These are phyloP conservation scores for Ceratobasidium theobromae DNA, from an alignment of 1,284 basidiomycete genomes.

Conservation along the genomic window DNA sequence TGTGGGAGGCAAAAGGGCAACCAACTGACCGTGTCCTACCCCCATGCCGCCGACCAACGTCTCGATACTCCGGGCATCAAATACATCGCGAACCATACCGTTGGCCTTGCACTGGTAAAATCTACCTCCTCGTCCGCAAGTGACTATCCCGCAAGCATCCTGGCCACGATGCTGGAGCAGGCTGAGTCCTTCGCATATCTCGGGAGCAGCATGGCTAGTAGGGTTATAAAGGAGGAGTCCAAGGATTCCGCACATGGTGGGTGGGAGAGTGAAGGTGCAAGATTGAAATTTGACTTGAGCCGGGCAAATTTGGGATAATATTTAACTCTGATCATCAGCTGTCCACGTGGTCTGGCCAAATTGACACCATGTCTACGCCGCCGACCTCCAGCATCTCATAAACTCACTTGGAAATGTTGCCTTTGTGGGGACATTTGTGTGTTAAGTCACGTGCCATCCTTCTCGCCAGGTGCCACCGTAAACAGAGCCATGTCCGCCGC, in stretches of 20 bases:
- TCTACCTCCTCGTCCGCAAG: conserved; percentile 91
- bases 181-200: conserved; percentile 89
- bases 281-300: conserved; percentile 23
- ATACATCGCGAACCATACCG: conserved; percentile 99
- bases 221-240: conserved; percentile 82
- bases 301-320: conserved; percentile 4
- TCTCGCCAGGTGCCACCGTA: no score
- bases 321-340: background rate
- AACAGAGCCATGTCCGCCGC: conserved; percentile 23
- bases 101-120: conserved; percentile 99
- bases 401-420: no score
- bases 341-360: background rate
- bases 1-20: conserved; percentile 36
- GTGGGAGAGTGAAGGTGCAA: conserved; percentile 1
- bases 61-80: conserved; percentile 78
- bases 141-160: conserved; percentile 98
- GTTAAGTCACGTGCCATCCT: no score
- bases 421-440: no score
- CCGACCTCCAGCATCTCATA: no score
- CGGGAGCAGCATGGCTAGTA: conserved; percentile 71
- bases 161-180: conserved; percentile 94
- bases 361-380: no score
- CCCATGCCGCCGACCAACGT: conserved; percentile 93
- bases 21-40: conserved; percentile 84
- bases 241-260: conserved; percentile 78